phyloP scores from a whole-genome alignment of 768 basidiomycete species.

The Lactarius evosmus region DNA sequence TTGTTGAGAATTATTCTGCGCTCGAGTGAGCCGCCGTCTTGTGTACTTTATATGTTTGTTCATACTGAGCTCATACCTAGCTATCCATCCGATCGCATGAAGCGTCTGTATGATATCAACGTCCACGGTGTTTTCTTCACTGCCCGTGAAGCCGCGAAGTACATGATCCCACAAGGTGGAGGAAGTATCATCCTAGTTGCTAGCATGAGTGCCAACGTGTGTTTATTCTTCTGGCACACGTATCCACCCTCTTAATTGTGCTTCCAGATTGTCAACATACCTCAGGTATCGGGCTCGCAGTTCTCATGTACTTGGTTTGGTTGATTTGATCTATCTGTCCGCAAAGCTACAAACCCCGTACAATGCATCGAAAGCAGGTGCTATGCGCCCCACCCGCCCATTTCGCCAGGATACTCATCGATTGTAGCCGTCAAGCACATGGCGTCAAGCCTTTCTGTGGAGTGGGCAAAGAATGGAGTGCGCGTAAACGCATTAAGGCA shows the following conservation, averaged over 20 bases:
- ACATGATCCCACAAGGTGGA: slow-evolving; percentile 79
- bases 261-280: slow-evolving; percentile 77
- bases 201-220: slow-evolving; percentile 87
- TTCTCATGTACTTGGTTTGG: not conserved
- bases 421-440: slow-evolving; percentile 82
- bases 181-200: slow-evolving; percentile 85
- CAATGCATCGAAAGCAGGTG: slow-evolving; percentile 92
- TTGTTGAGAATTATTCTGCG: slow-evolving; percentile 85
- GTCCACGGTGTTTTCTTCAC: slow-evolving; percentile 94
- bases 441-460: slow-evolving; percentile 88
- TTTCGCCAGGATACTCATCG: slow-evolving; percentile 1
- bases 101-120: slow-evolving; percentile 86
- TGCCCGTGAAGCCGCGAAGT: slow-evolving; percentile 90
- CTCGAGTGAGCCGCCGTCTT: slow-evolving; percentile 55
- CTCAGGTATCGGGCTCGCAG: slow-evolving; percentile 53
- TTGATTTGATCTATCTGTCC: not conserved
- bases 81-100: slow-evolving; percentile 83
- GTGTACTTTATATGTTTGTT: not conserved
- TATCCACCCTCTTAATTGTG: slow-evolving; percentile 27
- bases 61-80: slow-evolving; percentile 36
- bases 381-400: slow-evolving; percentile 24
- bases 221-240: slow-evolving; percentile 30
- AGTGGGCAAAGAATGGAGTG: slow-evolving; percentile 90
- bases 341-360: slow-evolving; percentile 85
- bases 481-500: slow-evolving; percentile 82